Conservation (phyloP, 202 grass and related monocot species). For the Dendrocalamus latiflorus region DNA sequence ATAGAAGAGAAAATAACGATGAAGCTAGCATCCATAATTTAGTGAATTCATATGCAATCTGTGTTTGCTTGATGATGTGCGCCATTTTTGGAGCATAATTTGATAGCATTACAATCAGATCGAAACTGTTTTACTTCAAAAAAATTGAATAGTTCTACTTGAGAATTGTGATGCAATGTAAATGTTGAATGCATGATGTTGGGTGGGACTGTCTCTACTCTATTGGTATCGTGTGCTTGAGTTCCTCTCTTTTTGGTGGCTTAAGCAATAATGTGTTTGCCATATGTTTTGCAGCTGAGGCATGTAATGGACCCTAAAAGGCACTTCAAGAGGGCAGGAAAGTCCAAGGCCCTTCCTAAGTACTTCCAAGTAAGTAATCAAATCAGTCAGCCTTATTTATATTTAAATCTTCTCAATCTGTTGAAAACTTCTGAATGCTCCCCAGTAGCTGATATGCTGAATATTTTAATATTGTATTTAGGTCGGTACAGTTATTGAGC, state of each 20-base stretch:
- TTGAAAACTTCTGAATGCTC: neutral
- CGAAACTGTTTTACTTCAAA: neutral
- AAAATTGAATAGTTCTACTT: neutral
- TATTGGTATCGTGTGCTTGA: neutral
- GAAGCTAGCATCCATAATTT: neutral
- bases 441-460: slow-evolving; percentile 4
- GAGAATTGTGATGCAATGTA: neutral
- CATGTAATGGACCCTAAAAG: slow-evolving; percentile 86
- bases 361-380: slow-evolving; percentile 71
- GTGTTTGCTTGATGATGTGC: neutral
- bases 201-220: neutral
- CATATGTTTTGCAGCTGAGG: slow-evolving; percentile 62
- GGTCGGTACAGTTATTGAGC: slow-evolving; percentile 80
- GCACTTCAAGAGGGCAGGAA: slow-evolving; percentile 78
- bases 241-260: neutral
- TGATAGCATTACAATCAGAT: neutral
- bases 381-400: neutral
- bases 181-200: neutral
- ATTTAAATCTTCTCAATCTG: neutral
- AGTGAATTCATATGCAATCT: neutral
- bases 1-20: neutral
- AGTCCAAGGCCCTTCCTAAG: slow-evolving; percentile 72
- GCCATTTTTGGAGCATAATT: neutral
- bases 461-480: slow-evolving; percentile 28
- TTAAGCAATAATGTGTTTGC: neutral